These are phyloP conservation scores for Cucurbita pepo DNA, from an alignment of 306 rosid genomes.

Conservation along the genomic window DNA sequence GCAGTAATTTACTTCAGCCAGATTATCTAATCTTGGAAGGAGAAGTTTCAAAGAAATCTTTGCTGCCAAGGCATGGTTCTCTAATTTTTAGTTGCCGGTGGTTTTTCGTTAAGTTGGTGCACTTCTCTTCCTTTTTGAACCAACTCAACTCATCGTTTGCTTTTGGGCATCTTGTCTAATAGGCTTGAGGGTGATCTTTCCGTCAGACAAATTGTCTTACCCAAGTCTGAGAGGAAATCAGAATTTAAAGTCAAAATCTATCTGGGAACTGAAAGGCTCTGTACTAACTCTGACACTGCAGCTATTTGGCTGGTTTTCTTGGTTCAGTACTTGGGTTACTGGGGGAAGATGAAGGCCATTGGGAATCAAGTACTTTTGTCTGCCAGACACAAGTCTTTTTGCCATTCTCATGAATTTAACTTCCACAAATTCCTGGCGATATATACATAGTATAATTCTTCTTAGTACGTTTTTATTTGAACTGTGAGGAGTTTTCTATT, in stretches of 20 bases:
- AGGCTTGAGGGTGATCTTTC: not conserved
- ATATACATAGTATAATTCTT: no score
- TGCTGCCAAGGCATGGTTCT: not conserved
- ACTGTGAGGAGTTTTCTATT: not conserved
- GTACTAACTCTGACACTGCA: not conserved
- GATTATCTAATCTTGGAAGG: not conserved
- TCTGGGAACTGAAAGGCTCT: no score
- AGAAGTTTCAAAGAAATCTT: not conserved
- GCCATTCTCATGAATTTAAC: not conserved
- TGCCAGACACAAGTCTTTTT: not conserved
- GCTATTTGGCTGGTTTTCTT: not conserved
- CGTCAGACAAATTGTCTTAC: not conserved
- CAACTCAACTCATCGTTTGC: not conserved
- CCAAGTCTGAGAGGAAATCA: not conserved
- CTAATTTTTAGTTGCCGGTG: not conserved
- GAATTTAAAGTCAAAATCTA: not conserved
- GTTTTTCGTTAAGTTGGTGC: not conserved
- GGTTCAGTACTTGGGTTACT: not conserved
- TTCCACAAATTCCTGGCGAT: not conserved
- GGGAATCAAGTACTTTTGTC: not conserved
- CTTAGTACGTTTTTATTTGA: not conserved
- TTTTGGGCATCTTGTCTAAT: not conserved
- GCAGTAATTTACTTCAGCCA: not conserved
- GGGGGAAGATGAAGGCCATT: not conserved
- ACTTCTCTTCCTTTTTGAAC: not conserved